These are phyloP conservation scores for Candida anglica DNA, from an alignment of 805 yeast species.

Conservation along the genomic window DNA sequence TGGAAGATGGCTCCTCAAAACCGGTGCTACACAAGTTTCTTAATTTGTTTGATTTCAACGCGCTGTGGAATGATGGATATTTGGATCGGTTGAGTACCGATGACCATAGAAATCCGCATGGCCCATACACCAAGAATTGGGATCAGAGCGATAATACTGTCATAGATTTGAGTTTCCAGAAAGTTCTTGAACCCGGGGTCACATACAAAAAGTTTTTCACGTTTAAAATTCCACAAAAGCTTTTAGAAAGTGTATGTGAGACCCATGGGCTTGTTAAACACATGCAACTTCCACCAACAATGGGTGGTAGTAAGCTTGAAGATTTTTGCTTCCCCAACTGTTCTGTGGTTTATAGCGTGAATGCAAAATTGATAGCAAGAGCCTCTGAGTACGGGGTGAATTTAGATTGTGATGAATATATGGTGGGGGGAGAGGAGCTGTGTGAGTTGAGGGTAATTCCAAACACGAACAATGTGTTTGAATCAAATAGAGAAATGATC, in stretches of 20 bases:
- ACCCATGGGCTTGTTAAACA: slow-evolving; percentile 32
- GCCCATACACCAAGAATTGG: slow-evolving; percentile 11
- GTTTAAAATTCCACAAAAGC: slow-evolving; percentile 33
- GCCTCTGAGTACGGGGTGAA: slow-evolving; percentile 24
- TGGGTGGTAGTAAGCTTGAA: slow-evolving; percentile 17
- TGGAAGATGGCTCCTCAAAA: slow-evolving; percentile 11
- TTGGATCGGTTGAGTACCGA: slow-evolving; percentile 30
- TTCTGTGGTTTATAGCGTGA: slow-evolving; percentile 27
- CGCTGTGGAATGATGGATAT: slow-evolving; percentile 35
- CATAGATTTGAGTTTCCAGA: slow-evolving; percentile 18
- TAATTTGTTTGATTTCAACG: slow-evolving; percentile 40
- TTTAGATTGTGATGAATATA: slow-evolving; percentile 22
- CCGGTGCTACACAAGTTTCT: slow-evolving; percentile 21
- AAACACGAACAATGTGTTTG: slow-evolving; percentile 18
- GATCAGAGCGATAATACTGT: slow-evolving; percentile 32
- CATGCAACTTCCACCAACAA: slow-evolving; percentile 32
- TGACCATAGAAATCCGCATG: slow-evolving; percentile 22
- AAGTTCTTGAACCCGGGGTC: slow-evolving; percentile 24
- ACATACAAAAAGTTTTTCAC: slow-evolving; percentile 39
- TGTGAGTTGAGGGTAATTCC: slow-evolving; percentile 23
- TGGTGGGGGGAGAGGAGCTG: slow-evolving; percentile 25
- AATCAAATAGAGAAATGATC: slow-evolving; percentile 25
- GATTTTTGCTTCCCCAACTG: slow-evolving; percentile 29
- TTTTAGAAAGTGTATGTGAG: slow-evolving; percentile 31
- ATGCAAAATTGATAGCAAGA: slow-evolving; percentile 34